Conservation (phyloP, 352 stramenopile genomes). For the Pythium utonaiense region DNA sequence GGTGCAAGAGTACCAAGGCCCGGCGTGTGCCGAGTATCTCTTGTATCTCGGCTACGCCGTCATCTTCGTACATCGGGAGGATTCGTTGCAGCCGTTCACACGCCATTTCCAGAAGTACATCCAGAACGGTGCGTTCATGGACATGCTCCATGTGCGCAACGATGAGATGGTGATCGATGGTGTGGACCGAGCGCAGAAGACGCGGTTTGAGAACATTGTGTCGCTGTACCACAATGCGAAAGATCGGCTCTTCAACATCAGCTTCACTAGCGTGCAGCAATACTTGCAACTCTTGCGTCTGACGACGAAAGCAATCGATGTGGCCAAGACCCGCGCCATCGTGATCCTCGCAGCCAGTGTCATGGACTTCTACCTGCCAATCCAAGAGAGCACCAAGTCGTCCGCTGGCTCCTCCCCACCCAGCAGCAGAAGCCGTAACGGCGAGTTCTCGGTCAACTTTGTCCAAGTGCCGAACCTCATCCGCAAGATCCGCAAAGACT, state of each 20-base stretch:
- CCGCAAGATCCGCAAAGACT: conserved; percentile 75
- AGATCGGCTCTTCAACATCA: conserved; percentile 66
- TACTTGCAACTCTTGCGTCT: conserved; percentile 73
- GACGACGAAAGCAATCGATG: conserved; percentile 49
- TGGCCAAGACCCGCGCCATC: conserved; percentile 57
- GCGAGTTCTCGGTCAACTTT: conserved; percentile 77
- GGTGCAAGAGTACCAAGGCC: conserved; percentile 72
- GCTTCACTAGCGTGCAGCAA: conserved; percentile 80
- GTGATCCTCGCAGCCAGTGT: conserved; percentile 74
- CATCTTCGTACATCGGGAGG: conserved; percentile 75
- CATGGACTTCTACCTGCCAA: conserved; percentile 77
- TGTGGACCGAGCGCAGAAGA: conserved; percentile 56
- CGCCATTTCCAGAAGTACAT: conserved; percentile 85
- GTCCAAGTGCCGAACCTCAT: conserved; percentile 78
- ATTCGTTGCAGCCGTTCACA: conserved; percentile 79
- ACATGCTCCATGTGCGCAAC: conserved; percentile 67
- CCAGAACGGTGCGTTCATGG: conserved; percentile 75
- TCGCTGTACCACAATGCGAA: conserved; percentile 59
- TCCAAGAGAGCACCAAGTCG: conserved; percentile 22
- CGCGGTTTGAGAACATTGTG: conserved; percentile 66
- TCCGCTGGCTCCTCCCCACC: conserved; percentile 7
- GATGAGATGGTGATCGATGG: conserved; percentile 60
- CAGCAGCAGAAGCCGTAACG: conserved; percentile 19
- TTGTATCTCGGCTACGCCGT: conserved; percentile 77
- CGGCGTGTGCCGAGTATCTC: conserved; percentile 75